These are phyloP conservation scores for Bauhinia variegata DNA, from an alignment of 306 rosid genomes.

Conservation along the genomic window DNA sequence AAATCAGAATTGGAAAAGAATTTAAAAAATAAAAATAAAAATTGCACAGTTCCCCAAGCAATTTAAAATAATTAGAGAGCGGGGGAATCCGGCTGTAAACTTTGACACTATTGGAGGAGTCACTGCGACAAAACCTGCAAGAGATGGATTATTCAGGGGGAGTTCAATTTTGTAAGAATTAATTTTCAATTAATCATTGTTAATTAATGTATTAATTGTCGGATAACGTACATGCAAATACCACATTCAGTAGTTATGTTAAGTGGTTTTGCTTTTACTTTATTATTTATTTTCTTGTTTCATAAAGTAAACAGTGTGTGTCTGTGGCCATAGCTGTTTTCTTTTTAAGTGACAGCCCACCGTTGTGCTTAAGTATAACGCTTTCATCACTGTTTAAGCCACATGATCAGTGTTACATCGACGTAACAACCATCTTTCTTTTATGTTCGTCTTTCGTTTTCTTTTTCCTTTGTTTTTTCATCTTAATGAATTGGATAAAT, in stretches of 20 bases:
- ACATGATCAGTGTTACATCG: conserved; percentile 53
- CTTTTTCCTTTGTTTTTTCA: no score
- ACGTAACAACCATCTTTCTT: conserved; percentile 21
- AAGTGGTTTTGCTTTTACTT: conserved; percentile 28
- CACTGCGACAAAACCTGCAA: conserved; percentile 63
- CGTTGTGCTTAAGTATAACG: conserved; percentile 34
- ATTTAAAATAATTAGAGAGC: conserved; percentile 56
- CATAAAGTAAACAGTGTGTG: conserved; percentile 31
- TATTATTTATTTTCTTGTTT: not conserved
- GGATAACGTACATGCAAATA: conserved; percentile 33
- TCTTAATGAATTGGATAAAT: no score
- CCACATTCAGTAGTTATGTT: no score
- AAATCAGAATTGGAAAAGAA: conserved; percentile 33
- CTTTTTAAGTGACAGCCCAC: conserved; percentile 55
- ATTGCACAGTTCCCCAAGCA: conserved; percentile 57
- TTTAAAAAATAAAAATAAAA: no score
- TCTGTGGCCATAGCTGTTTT: conserved; percentile 44
- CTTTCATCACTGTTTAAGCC: no score
- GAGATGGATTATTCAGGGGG: conserved; percentile 55
- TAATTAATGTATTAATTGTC: conserved; percentile 33
- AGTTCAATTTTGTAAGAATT: conserved; percentile 39
- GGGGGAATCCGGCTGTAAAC: conserved; percentile 80
- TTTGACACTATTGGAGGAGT: conserved; percentile 58
- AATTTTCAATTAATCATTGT: conserved; percentile 34
- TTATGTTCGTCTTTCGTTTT: conserved; percentile 27